Conservation (phyloP, 2,329 filamentous ascomycete species). For the Talaromyces sp. region DNA sequence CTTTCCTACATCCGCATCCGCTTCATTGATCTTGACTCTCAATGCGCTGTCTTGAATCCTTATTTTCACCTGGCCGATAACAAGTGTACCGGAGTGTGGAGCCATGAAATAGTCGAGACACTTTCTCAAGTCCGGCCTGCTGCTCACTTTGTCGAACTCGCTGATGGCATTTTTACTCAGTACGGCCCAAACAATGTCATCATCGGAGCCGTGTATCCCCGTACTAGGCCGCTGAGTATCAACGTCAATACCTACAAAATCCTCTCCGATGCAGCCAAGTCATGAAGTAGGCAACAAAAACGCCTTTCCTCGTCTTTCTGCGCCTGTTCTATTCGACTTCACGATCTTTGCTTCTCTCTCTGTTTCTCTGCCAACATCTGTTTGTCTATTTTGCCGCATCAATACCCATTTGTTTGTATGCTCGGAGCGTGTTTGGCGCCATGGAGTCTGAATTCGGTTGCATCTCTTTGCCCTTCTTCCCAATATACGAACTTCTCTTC, state of each 20-base stretch:
- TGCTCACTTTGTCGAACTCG: slow-evolving; percentile 59
- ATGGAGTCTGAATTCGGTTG: neutral
- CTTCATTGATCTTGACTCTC: slow-evolving; percentile 72
- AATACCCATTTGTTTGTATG: slow-evolving; percentile 15
- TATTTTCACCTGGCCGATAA: slow-evolving; percentile 64
- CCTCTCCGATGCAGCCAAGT: slow-evolving; percentile 39
- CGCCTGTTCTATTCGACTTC: neutral
- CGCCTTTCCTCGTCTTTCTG: neutral
- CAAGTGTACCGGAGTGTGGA: slow-evolving; percentile 69
- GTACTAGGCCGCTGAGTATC: slow-evolving; percentile 38
- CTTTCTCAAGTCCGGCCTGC: slow-evolving; percentile 59
- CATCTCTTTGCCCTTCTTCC: neutral
- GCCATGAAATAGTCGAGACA: slow-evolving; percentile 60
- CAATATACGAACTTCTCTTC: neutral
- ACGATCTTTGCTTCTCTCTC: neutral
- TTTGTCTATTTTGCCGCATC: slow-evolving; percentile 4
- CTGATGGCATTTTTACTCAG: slow-evolving; percentile 58
- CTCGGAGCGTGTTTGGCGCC: slow-evolving; percentile 13
- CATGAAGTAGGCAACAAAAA: slow-evolving; percentile 8
- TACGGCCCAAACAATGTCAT: slow-evolving; percentile 32
- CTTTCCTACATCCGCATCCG: slow-evolving; percentile 66
- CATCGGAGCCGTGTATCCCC: slow-evolving; percentile 37
- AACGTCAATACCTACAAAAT: slow-evolving; percentile 40
- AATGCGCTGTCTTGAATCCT: slow-evolving; percentile 67
- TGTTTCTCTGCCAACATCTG: neutral